These are phyloP conservation scores for Malus fusca DNA, from an alignment of 306 rosid genomes.

Conservation along the genomic window DNA sequence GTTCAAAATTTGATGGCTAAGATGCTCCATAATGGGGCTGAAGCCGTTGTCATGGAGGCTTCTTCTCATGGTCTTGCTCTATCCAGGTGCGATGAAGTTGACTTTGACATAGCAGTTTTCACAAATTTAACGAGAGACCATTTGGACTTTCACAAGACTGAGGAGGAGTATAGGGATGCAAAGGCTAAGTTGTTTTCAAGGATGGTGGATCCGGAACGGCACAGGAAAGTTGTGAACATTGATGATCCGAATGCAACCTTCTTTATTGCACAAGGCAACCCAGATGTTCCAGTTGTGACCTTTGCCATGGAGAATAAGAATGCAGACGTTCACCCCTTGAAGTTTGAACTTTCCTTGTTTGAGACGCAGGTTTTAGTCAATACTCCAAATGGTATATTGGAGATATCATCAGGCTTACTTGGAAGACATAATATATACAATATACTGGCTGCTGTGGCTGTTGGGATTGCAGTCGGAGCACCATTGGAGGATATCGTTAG, in stretches of 20 bases:
- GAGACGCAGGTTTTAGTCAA: slow-evolving; percentile 95
- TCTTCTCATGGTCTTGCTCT: slow-evolving; percentile 47
- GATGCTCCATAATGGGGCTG: slow-evolving; percentile 93
- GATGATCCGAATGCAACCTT: slow-evolving; percentile 71
- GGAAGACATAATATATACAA: slow-evolving; percentile 86
- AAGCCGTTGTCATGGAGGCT: slow-evolving; percentile 74
- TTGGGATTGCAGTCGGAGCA: slow-evolving; percentile 93
- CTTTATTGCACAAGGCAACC: slow-evolving; percentile 64
- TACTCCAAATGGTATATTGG: slow-evolving; percentile 85
- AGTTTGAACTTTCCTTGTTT: slow-evolving; percentile 81
- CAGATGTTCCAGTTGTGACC: slow-evolving; percentile 74
- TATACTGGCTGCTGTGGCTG: slow-evolving; percentile 89
- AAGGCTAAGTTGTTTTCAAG: slow-evolving; percentile 60
- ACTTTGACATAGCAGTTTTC: slow-evolving; percentile 82
- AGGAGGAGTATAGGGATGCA: slow-evolving; percentile 53
- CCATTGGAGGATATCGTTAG: slow-evolving; percentile 95
- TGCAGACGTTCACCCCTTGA: slow-evolving; percentile 81
- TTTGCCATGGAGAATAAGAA: slow-evolving; percentile 78
- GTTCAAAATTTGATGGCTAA: slow-evolving; percentile 86
- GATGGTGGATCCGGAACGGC: slow-evolving; percentile 83
- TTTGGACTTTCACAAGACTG: slow-evolving; percentile 42
- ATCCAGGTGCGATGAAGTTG: slow-evolving; percentile 75
- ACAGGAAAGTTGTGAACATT: slow-evolving; percentile 81
- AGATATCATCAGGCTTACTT: slow-evolving; percentile 90
- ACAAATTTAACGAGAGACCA: slow-evolving; percentile 59